These are phyloP conservation scores for Phenoliferia sp. DNA, from an alignment of 1,284 basidiomycete genomes.

Conservation along the genomic window DNA sequence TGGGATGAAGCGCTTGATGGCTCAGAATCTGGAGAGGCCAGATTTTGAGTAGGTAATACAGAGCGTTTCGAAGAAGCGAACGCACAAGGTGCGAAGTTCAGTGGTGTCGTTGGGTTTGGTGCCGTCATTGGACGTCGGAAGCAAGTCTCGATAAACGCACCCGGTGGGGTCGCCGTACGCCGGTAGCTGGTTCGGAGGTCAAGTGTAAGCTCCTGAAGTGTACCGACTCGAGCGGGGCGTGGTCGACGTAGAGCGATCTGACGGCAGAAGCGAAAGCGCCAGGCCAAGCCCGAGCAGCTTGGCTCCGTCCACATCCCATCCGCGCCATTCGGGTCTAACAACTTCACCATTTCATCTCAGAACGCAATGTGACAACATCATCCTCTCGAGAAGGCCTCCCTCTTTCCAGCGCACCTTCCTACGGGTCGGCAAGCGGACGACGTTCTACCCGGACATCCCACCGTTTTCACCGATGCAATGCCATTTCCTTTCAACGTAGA, in stretches of 20 bases:
- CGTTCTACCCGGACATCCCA: too few species aligned
- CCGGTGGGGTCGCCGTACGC: neutral
- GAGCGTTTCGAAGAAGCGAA: neutral
- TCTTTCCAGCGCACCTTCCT: too few species aligned
- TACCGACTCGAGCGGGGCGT: neutral
- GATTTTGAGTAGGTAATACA: neutral
- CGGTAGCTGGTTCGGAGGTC: neutral
- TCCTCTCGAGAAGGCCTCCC: too few species aligned
- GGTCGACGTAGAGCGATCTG: neutral
- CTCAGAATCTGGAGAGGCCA: conserved; percentile 19
- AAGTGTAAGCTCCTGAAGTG: neutral
- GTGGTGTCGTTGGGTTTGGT: conserved; percentile 15
- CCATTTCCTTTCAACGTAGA: too few species aligned
- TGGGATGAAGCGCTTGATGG: conserved; percentile 3
- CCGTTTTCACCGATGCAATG: too few species aligned
- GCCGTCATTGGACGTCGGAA: neutral
- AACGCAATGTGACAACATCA: too few species aligned
- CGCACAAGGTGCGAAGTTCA: conserved; percentile 28
- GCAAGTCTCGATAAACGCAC: neutral
- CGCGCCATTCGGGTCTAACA: too few species aligned
- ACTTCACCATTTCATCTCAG: too few species aligned
- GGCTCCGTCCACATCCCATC: too few species aligned
- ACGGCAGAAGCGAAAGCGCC: neutral
- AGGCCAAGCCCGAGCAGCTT: too few species aligned
- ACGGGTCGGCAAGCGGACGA: too few species aligned